A percentile compares a stretch with the other conserved stretches of the same genome.
phyloP scores from a whole-genome alignment of 1,284 basidiomycete genomes.

The Stereum hirsutum region DNA sequence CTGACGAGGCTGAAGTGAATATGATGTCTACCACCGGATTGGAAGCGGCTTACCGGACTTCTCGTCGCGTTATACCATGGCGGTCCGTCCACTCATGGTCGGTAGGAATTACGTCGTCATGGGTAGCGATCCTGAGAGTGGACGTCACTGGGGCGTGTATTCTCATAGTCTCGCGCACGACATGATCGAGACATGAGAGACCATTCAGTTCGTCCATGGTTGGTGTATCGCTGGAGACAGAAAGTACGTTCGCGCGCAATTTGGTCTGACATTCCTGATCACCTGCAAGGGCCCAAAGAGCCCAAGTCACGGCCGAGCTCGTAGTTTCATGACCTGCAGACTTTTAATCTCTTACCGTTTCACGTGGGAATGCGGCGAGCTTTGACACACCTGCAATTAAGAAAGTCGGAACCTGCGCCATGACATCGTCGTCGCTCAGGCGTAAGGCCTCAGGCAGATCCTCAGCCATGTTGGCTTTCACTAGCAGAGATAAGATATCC shows the following conservation, averaged over 20 bases:
- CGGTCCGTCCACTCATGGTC: constrained; percentile 16
- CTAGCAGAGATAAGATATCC: constrained; percentile 44
- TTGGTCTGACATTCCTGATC: constrained; percentile 49
- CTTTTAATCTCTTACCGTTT: constrained; percentile 18
- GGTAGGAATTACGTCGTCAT: constrained; percentile 52
- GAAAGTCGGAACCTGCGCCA: constrained; percentile 30
- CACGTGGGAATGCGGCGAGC: neutral
- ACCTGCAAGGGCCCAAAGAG: constrained; percentile 52
- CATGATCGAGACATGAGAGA: constrained; percentile 51
- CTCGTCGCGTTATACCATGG: constrained; percentile 9
- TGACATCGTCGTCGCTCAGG: constrained; percentile 63
- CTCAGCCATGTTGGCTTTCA: constrained; percentile 54
- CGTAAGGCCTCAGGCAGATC: constrained; percentile 47
- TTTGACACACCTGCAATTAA: neutral
- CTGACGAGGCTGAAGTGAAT: neutral
- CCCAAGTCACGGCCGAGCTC: constrained; percentile 47
- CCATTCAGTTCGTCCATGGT: constrained; percentile 49
- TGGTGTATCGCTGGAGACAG: constrained; percentile 21
- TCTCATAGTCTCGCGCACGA: constrained; percentile 64
- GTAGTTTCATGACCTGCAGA: constrained; percentile 70
- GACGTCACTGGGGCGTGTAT: constrained; percentile 51
- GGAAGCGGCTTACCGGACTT: constrained; percentile 10
- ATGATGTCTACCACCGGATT: neutral
- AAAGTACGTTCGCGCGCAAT: constrained; percentile 58
- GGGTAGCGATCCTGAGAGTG: constrained; percentile 38